Conservation (phyloP, 768 basidiomycete genomes). For the Pulveroboletus frians region DNA sequence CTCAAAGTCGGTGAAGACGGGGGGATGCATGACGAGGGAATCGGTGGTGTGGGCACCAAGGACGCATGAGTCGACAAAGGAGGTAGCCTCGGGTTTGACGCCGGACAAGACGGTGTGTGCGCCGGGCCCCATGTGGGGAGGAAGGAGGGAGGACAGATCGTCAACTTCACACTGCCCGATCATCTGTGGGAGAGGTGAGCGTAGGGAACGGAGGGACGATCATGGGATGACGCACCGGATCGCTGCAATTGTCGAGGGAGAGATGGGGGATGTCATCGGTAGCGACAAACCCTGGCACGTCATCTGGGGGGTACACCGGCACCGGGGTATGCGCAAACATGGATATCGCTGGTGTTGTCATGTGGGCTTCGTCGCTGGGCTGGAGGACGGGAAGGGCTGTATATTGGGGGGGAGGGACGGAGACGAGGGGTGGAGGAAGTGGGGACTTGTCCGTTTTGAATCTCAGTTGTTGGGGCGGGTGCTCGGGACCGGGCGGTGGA, state of each 20-base stretch:
- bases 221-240: slow-evolving; percentile 14
- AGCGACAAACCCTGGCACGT: slow-evolving; percentile 26
- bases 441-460: slow-evolving; percentile 5
- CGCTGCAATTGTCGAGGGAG: slow-evolving; percentile 21
- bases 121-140: slow-evolving; percentile 21
- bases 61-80: slow-evolving; percentile 26
- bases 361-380: background rate
- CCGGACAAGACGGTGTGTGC: slow-evolving; percentile 22
- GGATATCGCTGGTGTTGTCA: background rate
- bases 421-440: background rate
- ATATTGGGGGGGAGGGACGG: background rate
- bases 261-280: slow-evolving; percentile 35
- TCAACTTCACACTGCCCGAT: background rate
- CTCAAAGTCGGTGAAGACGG: slow-evolving; percentile 9
- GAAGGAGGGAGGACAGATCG: slow-evolving; percentile 6
- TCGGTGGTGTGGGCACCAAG: slow-evolving; percentile 14
- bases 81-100: slow-evolving; percentile 28
- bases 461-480: slow-evolving; percentile 2
- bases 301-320: slow-evolving; percentile 6
- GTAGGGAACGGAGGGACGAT: background rate
- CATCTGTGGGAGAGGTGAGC: slow-evolving; percentile 14
- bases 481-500: slow-evolving; percentile 1
- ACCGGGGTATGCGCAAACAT: slow-evolving; percentile 17
- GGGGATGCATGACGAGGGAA: background rate
- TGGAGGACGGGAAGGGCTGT: background rate